These are phyloP conservation scores for Cercospora sp. DNA, from an alignment of 2,329 filamentous ascomycete species.

Conservation along the genomic window DNA sequence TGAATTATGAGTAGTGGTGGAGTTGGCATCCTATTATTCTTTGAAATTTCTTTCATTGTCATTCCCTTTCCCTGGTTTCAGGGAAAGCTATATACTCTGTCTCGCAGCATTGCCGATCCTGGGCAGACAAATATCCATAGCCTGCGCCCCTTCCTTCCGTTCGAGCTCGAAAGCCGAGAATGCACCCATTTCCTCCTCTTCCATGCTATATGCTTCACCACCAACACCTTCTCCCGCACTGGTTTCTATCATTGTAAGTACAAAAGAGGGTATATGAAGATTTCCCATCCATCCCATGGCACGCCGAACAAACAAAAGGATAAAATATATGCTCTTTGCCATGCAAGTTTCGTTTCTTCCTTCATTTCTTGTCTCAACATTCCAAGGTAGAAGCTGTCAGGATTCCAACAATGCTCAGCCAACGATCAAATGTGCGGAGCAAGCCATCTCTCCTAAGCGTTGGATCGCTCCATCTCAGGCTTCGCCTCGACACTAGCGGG, in stretches of 20 bases:
- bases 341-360: not conserved
- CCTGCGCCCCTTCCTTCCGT: not conserved
- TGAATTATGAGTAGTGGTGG: not conserved
- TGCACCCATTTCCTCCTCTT: not conserved
- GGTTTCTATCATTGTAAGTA: not conserved
- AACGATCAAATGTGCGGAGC: not conserved
- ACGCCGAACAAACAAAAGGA: not conserved
- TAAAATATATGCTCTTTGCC: not conserved
- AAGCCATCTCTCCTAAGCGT: constrained; percentile 6
- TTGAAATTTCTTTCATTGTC: not conserved
- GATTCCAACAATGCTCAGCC: not conserved
- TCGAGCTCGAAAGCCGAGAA: not conserved
- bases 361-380: not conserved
- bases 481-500: not conserved
- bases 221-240: not conserved
- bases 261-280: constrained; percentile 1
- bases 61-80: not conserved
- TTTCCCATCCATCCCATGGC: not conserved
- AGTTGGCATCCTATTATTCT: not conserved
- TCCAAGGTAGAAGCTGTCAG: not conserved
- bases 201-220: not conserved
- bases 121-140: too few relatives aligned
- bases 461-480: constrained; percentile 5
- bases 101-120: too few relatives aligned
- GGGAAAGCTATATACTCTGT: too few relatives aligned